Evolutionary conservation across 1,284 basidiomycete genomes (phyloP), one percentile per base, ranked within the genome.

Genomic region (Cryptococcus deneoformans): DNA sequence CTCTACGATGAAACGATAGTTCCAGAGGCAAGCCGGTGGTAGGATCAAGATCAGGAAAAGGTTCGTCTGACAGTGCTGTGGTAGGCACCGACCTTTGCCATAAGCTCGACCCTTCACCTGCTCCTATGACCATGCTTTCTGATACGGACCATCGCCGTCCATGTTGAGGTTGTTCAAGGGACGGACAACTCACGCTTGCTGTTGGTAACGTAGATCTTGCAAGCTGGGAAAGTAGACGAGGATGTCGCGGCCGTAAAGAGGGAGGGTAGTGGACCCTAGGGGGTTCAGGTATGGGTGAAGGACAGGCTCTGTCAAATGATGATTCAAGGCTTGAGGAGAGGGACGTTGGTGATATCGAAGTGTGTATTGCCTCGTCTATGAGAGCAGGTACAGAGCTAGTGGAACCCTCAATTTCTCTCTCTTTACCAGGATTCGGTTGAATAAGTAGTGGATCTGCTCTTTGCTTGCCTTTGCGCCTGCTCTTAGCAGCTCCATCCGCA

Each of bases 21-120:
- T 52, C 53, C 8, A 66, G 36, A 0, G 75, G 75, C 7, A 76
- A 51, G 6, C 75, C 73, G 5, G 74, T 73, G 1, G 60, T 54
- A 2, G 75, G 73, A 50, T 76, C 73, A 6, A 76, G 61, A 48
- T 76, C 75, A 1, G 75, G 75, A 52, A 71, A 75, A 35, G 63
- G 59, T 16, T 66, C 64, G 44, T 66, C 57, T 29, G 52, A 46
- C 12, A 62, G 35, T 7, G 57, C 56, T 5, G 58, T 60, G 8
- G 64, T 60, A 12, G 59, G 56, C 10, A 40, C 37, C 20, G 59
- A 44, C 49, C 60, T 61, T 46, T 54, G 56, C 66, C 64, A 67
- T 11, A 60, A 55, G 5, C 59, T 61, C 6, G 66, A 63, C 35
- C 56, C 57, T 38, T 64, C 62, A n/a, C 59, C 65, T 42, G 6